A percentile compares a stretch with the other conserved stretches of the same genome.
These are phyloP conservation scores for Mucor piriformis DNA, from an alignment of 371 early-diverging fungal genomes.

Conservation along the genomic window DNA sequence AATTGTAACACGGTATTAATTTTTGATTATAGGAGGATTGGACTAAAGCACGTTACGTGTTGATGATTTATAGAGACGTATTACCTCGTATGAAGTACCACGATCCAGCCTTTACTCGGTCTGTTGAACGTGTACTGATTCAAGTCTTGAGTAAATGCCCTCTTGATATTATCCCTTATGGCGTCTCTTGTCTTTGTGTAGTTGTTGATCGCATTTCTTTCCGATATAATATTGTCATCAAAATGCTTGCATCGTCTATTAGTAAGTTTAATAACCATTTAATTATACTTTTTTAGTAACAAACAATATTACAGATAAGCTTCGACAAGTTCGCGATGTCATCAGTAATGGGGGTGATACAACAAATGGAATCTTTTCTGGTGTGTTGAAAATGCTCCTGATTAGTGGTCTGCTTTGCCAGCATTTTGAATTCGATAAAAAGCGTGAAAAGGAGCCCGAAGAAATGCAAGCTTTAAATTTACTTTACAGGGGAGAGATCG, in stretches of 20 bases:
- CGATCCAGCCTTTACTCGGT: constrained; percentile 52
- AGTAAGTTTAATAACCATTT: constrained; percentile 19
- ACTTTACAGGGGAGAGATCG: constrained; percentile 26
- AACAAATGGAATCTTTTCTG: constrained; percentile 7
- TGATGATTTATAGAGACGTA: constrained; percentile 60
- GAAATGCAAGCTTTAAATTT: constrained; percentile 19
- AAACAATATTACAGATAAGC: constrained; percentile 24
- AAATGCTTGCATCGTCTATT: constrained; percentile 62
- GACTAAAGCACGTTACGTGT: constrained; percentile 51
- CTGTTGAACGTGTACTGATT: constrained; percentile 61
- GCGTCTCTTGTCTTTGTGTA: constrained; percentile 76
- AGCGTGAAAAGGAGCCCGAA: constrained; percentile 40
- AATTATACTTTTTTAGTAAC: no score
- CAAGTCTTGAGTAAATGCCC: constrained; percentile 62
- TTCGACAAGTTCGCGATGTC: constrained; percentile 31
- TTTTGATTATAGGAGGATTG: constrained; percentile 46
- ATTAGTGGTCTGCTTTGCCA: constrained; percentile 74
- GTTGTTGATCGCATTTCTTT: constrained; percentile 67
- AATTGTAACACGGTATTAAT: neutral
- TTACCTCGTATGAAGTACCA: constrained; percentile 62
- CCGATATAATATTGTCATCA: constrained; percentile 64
- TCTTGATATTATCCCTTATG: constrained; percentile 62
- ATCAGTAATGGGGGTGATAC: constrained; percentile 21
- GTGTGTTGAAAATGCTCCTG: constrained; percentile 38
- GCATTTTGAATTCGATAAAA: constrained; percentile 78